Conservation (phyloP, 495 filamentous ascomycete genomes). For the Terfezia boudieri region DNA sequence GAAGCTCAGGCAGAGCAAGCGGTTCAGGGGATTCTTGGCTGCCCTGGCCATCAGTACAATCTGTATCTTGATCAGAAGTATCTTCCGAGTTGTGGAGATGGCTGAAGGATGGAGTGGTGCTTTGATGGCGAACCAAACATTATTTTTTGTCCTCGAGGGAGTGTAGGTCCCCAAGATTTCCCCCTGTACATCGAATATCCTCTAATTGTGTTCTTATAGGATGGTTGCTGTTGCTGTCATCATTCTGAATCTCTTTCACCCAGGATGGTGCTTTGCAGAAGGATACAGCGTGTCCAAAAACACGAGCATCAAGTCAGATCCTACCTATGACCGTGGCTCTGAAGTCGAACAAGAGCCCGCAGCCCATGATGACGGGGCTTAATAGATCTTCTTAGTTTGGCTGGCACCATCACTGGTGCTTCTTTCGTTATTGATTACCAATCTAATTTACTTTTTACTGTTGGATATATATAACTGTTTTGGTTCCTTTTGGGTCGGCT, state of each 20-base stretch:
- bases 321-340: too few relatives aligned
- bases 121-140: conserved; percentile 34
- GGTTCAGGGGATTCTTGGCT: conserved; percentile 22
- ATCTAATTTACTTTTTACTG: too few relatives aligned
- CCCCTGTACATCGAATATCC: background rate
- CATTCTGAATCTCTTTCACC: conserved; percentile 36
- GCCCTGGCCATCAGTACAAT: conserved; percentile 30
- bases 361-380: too few relatives aligned
- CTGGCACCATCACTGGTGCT: too few relatives aligned
- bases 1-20: conserved; percentile 10
- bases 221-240: conserved; percentile 41
- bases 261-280: conserved; percentile 28
- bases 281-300: conserved; percentile 3
- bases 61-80: conserved; percentile 36
- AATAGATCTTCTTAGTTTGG: too few relatives aligned
- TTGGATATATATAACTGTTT: too few relatives aligned
- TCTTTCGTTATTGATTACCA: too few relatives aligned
- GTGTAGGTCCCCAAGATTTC: conserved; percentile 35
- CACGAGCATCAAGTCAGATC: too few relatives aligned
- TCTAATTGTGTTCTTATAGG: background rate
- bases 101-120: conserved; percentile 35
- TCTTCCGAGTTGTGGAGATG: conserved; percentile 45
- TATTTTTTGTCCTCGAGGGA: conserved; percentile 50
- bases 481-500: too few relatives aligned
- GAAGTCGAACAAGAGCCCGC: too few relatives aligned